Evolutionary conservation across 1,284 basidiomycete species (phyloP).

Genomic region (Anthracocystis setariae): DNA sequence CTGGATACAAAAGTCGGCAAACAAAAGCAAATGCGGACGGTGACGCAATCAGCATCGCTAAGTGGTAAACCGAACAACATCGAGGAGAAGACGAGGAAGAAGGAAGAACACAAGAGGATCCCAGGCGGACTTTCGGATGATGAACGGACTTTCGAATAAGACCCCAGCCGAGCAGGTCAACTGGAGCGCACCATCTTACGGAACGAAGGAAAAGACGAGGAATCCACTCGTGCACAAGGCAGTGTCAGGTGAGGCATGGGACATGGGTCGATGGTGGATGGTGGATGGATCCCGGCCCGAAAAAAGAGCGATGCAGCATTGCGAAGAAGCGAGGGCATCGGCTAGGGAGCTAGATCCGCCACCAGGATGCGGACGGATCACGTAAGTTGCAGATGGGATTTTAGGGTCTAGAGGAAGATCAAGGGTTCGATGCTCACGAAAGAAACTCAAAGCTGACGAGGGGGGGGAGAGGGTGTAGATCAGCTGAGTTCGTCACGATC

Average conservation of each 20-base stretch:
- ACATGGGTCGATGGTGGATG: slow-evolving; percentile 15
- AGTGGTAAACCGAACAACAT: too few relatives aligned
- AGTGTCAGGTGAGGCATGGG: background rate
- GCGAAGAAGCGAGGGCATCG: background rate
- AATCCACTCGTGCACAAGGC: slow-evolving; percentile 10
- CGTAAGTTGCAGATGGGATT: background rate
- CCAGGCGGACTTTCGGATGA: slow-evolving; percentile 4
- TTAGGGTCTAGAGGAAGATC: background rate
- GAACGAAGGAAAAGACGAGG: slow-evolving; percentile 28
- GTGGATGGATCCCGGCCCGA: too few relatives aligned
- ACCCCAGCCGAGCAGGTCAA: slow-evolving; percentile 27
- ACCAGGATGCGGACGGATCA: background rate
- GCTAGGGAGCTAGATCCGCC: background rate
- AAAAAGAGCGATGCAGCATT: background rate
- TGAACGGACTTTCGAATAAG: slow-evolving; percentile 17
- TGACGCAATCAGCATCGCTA: slow-evolving; percentile 2
- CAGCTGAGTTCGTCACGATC: slow-evolving; percentile 31
- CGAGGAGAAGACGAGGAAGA: background rate
- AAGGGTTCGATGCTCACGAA: slow-evolving; percentile 1
- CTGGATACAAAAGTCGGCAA: slow-evolving; percentile 4
- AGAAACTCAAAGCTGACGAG: background rate
- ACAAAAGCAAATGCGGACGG: background rate
- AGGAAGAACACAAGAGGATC: background rate
- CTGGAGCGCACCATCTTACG: background rate
- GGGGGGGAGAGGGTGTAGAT: slow-evolving; percentile 22